Evolutionary conservation across 2,329 filamentous ascomycete species (phyloP).

Genomic region (Hymenoscyphus repandus): DNA sequence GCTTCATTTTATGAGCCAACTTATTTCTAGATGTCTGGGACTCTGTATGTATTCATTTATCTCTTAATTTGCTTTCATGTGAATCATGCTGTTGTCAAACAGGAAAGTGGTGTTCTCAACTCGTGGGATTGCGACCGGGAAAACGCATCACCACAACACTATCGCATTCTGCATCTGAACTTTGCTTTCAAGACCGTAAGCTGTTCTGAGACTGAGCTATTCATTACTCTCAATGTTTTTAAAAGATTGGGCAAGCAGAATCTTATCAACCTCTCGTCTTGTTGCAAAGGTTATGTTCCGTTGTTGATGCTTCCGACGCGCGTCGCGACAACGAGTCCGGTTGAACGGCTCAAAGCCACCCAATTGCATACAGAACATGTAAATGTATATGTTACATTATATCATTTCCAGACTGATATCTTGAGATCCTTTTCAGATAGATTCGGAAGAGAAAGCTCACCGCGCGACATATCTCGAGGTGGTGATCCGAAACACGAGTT

Average conservation of each 20-base stretch:
- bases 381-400: too few species aligned
- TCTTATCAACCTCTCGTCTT: too few species aligned
- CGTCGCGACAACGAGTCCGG: too few species aligned
- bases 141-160: background rate
- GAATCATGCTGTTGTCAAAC: constrained; percentile 1
- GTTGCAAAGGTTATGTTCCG: too few species aligned
- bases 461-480: background rate
- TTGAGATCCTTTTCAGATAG: background rate
- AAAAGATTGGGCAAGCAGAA: too few species aligned
- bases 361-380: too few species aligned
- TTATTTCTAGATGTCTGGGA: constrained; percentile 1
- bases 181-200: background rate
- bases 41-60: constrained; percentile 3
- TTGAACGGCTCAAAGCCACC: too few species aligned
- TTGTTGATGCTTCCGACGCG: too few species aligned
- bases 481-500: too few species aligned
- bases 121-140: constrained; percentile 9
- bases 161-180: background rate
- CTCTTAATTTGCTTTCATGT: constrained; percentile 6
- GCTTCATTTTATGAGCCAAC: background rate
- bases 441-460: background rate
- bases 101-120: constrained; percentile 14
- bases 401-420: background rate
- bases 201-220: too few species aligned
- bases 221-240: too few species aligned